Percentiles rank a stretch among this genome's conserved stretches.
These are phyloP conservation scores for Trifolium fragiferum DNA, from an alignment of 306 rosid species.

Conservation along the genomic window DNA sequence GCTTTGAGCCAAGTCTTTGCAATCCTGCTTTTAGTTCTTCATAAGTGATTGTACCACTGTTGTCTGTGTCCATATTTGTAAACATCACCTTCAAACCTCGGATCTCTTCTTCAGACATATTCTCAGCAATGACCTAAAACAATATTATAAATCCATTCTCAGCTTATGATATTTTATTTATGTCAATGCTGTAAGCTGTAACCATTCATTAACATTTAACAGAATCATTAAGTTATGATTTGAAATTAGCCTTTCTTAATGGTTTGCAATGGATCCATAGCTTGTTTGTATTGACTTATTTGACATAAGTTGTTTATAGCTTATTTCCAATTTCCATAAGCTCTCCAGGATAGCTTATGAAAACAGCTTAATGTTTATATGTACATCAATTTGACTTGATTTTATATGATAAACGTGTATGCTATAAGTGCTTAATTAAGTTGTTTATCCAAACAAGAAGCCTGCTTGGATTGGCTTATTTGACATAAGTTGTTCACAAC, in stretches of 20 bases:
- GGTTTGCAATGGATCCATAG: conserved; percentile 1
- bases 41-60: conserved; percentile 86
- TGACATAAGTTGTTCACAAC: too few species aligned
- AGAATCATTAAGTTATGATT: background rate
- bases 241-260: background rate
- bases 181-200: background rate
- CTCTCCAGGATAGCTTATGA: background rate
- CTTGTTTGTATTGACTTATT: background rate
- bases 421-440: background rate
- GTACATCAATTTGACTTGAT: too few species aligned
- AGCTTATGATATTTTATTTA: too few species aligned
- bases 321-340: background rate
- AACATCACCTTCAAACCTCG: conserved; percentile 94
- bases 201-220: background rate
- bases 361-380: too few species aligned
- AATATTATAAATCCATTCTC: conserved; percentile 13
- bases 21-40: conserved; percentile 86
- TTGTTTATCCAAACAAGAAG: background rate
- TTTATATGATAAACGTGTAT: too few species aligned
- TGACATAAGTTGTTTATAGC: background rate
- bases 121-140: conserved; percentile 85
- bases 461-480: too few species aligned
- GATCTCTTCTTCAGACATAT: conserved; percentile 87
- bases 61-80: conserved; percentile 84
- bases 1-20: conserved; percentile 90